Percentiles rank a stretch among this genome's conserved stretches.
phyloP scores from a whole-genome alignment of 2,329 filamentous ascomycete species.

The Diplodia intermedia region DNA sequence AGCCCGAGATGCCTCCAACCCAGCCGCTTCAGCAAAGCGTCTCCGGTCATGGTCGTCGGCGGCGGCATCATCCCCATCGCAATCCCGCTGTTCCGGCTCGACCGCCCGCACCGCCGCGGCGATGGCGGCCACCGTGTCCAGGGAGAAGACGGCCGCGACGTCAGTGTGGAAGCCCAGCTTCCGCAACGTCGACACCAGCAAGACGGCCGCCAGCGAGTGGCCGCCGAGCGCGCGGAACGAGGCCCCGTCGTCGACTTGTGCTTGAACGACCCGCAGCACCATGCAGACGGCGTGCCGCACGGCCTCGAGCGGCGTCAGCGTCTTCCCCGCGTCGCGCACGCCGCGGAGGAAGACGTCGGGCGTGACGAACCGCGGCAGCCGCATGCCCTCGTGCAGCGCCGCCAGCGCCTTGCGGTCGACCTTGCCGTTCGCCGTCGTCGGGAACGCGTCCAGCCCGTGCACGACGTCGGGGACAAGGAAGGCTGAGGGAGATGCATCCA shows the following conservation, averaged over 20 bases:
- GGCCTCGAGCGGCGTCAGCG: background rate
- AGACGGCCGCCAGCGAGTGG: conserved; percentile 15
- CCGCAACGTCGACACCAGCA: conserved; percentile 17
- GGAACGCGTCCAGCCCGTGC: background rate
- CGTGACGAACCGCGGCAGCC: background rate
- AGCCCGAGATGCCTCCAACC: background rate
- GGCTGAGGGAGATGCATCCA: background rate
- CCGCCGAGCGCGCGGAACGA: conserved; percentile 16
- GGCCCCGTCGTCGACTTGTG: background rate
- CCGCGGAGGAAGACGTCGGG: background rate
- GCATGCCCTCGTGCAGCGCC: background rate
- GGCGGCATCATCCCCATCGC: background rate
- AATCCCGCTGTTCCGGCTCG: background rate
- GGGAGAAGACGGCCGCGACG: background rate
- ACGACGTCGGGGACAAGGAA: conserved; percentile 28
- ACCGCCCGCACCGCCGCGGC: background rate
- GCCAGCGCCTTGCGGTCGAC: conserved; percentile 23
- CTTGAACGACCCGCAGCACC: background rate
- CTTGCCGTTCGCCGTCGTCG: conserved; percentile 18
- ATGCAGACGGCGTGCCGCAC: background rate
- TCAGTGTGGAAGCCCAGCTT: background rate
- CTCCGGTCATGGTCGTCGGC: background rate
- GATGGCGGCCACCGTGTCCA: conserved; percentile 1
- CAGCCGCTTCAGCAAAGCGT: background rate
- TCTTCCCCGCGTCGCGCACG: background rate